Base-by-base conservation (phyloP, 495 filamentous ascomycete genomes). In the Aspergillus coremiiformis region DNA sequence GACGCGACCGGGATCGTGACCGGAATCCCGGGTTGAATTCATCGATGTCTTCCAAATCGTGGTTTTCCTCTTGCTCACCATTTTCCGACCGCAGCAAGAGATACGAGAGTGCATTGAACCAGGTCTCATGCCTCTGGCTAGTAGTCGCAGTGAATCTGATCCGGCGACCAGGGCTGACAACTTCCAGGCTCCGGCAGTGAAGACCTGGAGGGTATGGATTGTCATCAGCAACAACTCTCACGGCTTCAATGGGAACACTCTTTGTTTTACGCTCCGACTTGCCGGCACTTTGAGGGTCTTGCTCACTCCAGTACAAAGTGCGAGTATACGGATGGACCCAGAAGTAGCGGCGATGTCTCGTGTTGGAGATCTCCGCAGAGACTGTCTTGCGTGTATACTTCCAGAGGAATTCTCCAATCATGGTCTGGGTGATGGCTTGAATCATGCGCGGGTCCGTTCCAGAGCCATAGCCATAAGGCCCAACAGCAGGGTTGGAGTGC, bases 321-420 rank as follows among this genome's bases (percentile, higher is more conserved):
- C 90, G 83, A 4, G 94, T 98, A 67, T 98, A 98, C 0, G 93
- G 93, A 67, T 98, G 93, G 19, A 98, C 87, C 93, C 93, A 98
- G 80, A 98, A 98, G 74, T 95, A 98, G 23, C 93, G 84, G 29
- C 88, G 82, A 65, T 98, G 93, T 39, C 93, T 77, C 30, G 89
- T 95, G 51, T 80, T 82, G 4, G 92, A 96, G 70, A 95, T 83
- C 43, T 89, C 84, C 49, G 81, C 84, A 4, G 91, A 84, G 15
- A 90, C 91, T 52, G 90, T 77, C 69, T 88, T 94, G 54, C 94
- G 85, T 1, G 92, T 97, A 68, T 98, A 98, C 63, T 98, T 98
- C 93, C 93, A 98, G 14, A 97, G 79, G 66, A 90, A 96, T 63
- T 98, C 93, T 47, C 93, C 93, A 62, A 97, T 97, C 93, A 98